Evolutionary conservation across 1,139 yeast genomes (phyloP), one percentile per base, ranked within the genome.

Genomic region (Zhuliangozyma parablackwelliae): DNA sequence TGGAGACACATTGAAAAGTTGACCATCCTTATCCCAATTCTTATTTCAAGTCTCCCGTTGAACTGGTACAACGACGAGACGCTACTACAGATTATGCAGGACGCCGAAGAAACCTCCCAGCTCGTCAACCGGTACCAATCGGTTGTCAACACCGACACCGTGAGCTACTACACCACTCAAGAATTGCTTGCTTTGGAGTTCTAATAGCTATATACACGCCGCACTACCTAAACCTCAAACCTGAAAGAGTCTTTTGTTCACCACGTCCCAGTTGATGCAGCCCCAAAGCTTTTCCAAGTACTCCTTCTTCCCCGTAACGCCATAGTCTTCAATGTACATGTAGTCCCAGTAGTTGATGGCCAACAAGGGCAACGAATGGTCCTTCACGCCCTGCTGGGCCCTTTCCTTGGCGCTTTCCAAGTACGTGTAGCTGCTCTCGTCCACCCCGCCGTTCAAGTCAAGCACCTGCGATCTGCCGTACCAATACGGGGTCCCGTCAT

Each of bases 401-500:
- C 71, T 61, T 42, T 68, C 65, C 42, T 72, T 71, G 41, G 80
- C 61, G 35, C 66, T 60, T 31, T 67, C 62, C 49, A 81, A 63
- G 37, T 61, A 60, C 31, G 71, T 69, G 48, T 61, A 79, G 44
- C 76, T 80, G 5, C 63, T 64, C 42, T 75, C 75, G 40, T 72
- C 76, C 27, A 84, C 71, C 10, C 86, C 80, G 10, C 84, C 81
- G 58, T 85, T 88, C 52, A 92, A 68, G 57, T 90, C 97, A 34
- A 81, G 61, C 5, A 75, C 59, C 63, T 88, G 95, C 53, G 82
- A 77, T 50, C 90, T 80, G 30, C 84, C 82, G 56, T 77, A 80
- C 50, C 79, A 79, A 57, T 86, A 87, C 21, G 98, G 97, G 1
- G 97, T 79, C 35, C 98, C 98, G 46, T 94, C 92, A 55, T 87